Evolutionary conservation across 1,284 basidiomycete species (phyloP).

Genomic region (Lignosus rhinocerotis): DNA sequence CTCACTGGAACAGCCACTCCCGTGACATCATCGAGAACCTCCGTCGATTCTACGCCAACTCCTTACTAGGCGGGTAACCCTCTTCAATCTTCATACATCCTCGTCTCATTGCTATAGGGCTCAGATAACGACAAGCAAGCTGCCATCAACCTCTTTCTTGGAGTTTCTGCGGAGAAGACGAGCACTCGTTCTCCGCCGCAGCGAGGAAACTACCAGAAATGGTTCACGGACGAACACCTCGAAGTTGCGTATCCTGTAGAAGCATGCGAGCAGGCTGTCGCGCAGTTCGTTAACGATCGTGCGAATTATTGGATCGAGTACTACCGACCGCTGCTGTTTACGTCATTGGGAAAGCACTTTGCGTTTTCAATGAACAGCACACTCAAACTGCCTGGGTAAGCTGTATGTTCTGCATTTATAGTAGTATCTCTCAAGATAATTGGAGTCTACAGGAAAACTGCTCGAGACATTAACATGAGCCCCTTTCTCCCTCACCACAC

Average conservation of each 20-base stretch:
- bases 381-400: conserved; percentile 74
- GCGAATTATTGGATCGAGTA: conserved; percentile 90
- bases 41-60: conserved; percentile 94
- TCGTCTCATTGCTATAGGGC: not conserved
- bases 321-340: conserved; percentile 85
- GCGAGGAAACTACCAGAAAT: conserved; percentile 73
- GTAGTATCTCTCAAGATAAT: conserved; percentile 2
- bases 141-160: conserved; percentile 96
- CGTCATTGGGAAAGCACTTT: conserved; percentile 81
- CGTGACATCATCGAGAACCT: conserved; percentile 98
- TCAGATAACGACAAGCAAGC: conserved; percentile 96
- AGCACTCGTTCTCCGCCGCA: conserved; percentile 44
- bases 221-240: conserved; percentile 79
- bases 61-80: conserved; percentile 67
- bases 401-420: not conserved
- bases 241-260: conserved; percentile 58
- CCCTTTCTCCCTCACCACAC: conserved; percentile 68
- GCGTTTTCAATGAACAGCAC: conserved; percentile 88
- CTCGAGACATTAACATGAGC: conserved; percentile 65
- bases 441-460: conserved; percentile 56
- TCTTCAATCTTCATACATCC: not conserved
- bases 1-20: conserved; percentile 98
- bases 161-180: conserved; percentile 65
- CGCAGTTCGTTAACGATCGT: conserved; percentile 56
- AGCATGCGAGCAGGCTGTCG: conserved; percentile 55